Conservation (phyloP, 495 filamentous ascomycete species). For the Trichoderma asperelloides region DNA sequence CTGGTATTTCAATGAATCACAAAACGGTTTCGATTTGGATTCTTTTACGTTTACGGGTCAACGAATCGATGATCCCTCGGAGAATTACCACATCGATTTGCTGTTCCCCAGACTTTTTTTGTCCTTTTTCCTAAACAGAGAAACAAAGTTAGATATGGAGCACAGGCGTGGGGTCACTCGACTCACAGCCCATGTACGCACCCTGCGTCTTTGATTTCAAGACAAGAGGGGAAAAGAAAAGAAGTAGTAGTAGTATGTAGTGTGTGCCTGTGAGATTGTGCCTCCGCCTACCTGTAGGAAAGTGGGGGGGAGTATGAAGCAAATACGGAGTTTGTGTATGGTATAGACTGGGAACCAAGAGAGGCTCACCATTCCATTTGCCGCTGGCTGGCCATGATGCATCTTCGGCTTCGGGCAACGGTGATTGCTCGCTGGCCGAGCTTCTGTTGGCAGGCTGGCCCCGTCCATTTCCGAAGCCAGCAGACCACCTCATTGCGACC, state of each 20-base stretch:
- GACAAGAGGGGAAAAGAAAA: neutral
- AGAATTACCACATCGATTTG: constrained; percentile 4
- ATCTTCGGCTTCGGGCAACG: neutral
- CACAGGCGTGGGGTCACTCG: neutral
- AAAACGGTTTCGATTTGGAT: neutral
- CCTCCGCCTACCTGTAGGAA: neutral
- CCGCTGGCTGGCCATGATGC: neutral
- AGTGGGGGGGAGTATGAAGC: neutral
- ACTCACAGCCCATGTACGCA: neutral
- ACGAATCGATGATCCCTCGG: neutral
- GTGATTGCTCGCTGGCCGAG: neutral
- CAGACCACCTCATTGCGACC: neutral
- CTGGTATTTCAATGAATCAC: neutral
- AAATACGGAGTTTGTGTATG: neutral
- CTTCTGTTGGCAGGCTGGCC: neutral
- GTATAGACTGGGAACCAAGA: neutral
- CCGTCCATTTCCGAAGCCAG: neutral
- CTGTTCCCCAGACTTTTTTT: neutral
- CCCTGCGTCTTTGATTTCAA: neutral
- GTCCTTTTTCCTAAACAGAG: neutral
- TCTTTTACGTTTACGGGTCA: neutral
- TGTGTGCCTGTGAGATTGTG: neutral
- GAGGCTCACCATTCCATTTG: neutral
- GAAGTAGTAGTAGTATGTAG: neutral
- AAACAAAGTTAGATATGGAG: constrained; percentile 2